phyloP scores from a whole-genome alignment of 2,329 filamentous ascomycete species.

The Microsporum audouinii region DNA sequence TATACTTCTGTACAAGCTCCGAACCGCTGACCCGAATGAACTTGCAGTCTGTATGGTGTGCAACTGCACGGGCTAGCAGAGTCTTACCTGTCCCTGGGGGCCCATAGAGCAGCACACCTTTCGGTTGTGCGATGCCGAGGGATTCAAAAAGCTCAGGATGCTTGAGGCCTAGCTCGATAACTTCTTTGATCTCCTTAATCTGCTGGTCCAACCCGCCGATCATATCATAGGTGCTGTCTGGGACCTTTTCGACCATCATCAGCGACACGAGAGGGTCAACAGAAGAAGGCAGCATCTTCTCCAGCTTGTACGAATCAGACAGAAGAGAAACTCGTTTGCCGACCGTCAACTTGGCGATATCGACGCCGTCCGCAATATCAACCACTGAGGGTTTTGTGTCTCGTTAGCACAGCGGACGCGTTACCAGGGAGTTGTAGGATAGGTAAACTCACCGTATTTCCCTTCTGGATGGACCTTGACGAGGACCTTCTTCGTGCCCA shows the following conservation, averaged over 20 bases:
- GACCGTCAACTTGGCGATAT: conserved; percentile 88
- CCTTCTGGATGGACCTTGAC: conserved; percentile 99
- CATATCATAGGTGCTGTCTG: conserved; percentile 99
- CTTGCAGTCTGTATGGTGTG: conserved; percentile 97
- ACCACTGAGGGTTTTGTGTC: conserved; percentile 54
- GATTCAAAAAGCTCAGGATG: conserved; percentile 98
- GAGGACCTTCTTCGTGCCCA: conserved; percentile 98
- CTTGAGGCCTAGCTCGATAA: conserved; percentile 96
- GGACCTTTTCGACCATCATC: conserved; percentile 99
- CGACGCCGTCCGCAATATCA: conserved; percentile 86
- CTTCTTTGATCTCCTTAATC: conserved; percentile 99
- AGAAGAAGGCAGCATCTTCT: conserved; percentile 95
- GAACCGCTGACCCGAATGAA: conserved; percentile 96
- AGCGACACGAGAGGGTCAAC: conserved; percentile 96
- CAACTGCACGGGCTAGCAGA: conserved; percentile 83
- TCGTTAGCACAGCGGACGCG: neutral
- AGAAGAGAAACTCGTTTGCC: conserved; percentile 95
- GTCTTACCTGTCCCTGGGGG: conserved; percentile 97
- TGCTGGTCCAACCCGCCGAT: conserved; percentile 97
- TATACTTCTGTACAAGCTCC: conserved; percentile 97
- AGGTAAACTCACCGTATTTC: conserved; percentile 75
- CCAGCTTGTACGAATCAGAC: conserved; percentile 95
- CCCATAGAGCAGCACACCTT: conserved; percentile 92
- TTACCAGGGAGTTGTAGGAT: neutral
- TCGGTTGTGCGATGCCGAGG: conserved; percentile 95